Conservation (phyloP, 2,329 filamentous ascomycete species). For the Apiospora malaysiana region DNA sequence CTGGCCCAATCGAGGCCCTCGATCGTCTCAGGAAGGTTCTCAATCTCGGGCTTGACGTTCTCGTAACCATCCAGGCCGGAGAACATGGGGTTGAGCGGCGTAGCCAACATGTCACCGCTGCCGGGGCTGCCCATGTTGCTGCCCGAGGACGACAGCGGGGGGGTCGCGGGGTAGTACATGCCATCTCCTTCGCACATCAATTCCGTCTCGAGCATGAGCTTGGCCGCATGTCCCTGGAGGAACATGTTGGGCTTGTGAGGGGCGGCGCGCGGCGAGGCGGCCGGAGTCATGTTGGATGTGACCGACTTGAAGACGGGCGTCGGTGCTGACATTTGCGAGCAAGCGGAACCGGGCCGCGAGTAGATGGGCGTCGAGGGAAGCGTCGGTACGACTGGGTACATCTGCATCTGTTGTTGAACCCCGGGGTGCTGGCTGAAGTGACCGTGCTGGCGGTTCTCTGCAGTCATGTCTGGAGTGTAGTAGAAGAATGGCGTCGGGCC, state of each 20-base stretch:
- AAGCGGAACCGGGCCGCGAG: slow-evolving; percentile 69
- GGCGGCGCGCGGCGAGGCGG: slow-evolving; percentile 75
- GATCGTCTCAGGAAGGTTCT: slow-evolving; percentile 74
- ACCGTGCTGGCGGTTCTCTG: slow-evolving; percentile 75
- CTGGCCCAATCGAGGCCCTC: slow-evolving; percentile 77
- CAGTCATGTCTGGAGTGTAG: slow-evolving; percentile 82
- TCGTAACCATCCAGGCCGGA: slow-evolving; percentile 73
- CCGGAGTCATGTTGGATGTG: slow-evolving; percentile 72
- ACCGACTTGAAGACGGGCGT: slow-evolving; percentile 62
- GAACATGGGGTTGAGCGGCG: slow-evolving; percentile 82
- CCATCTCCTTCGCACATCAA: slow-evolving; percentile 62
- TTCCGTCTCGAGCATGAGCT: slow-evolving; percentile 76
- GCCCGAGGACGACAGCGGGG: slow-evolving; percentile 82
- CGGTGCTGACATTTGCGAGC: slow-evolving; percentile 62
- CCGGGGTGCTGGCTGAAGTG: slow-evolving; percentile 70
- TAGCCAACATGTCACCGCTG: slow-evolving; percentile 76
- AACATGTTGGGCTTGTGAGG: slow-evolving; percentile 76
- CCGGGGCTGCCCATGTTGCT: slow-evolving; percentile 88
- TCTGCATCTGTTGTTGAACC: slow-evolving; percentile 56
- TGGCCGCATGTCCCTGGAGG: slow-evolving; percentile 41
- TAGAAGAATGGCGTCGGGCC: slow-evolving; percentile 83
- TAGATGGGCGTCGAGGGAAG: slow-evolving; percentile 68
- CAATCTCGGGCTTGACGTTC: slow-evolving; percentile 73
- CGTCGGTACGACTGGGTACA: slow-evolving; percentile 62
- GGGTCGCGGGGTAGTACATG: slow-evolving; percentile 82